Evolutionary conservation across 2,329 filamentous ascomycete genomes (phyloP).

Genomic region (Diaporthe vexans): DNA sequence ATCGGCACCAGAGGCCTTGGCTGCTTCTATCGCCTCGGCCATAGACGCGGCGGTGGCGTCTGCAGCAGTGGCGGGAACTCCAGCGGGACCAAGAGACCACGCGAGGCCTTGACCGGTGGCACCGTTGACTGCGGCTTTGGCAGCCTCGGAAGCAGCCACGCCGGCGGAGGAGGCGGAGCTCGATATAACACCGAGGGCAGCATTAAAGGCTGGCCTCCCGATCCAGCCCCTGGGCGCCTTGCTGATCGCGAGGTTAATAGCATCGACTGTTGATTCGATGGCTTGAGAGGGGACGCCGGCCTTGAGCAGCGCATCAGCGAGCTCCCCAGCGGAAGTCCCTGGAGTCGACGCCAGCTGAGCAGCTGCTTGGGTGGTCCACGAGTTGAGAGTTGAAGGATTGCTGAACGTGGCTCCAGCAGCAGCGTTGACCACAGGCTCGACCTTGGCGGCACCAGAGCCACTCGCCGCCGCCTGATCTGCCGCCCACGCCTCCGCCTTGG

Average conservation of each 20-base stretch:
- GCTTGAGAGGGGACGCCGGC: not conserved
- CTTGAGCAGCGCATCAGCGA: not conserved
- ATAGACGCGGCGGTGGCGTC: not conserved
- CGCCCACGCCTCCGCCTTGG: not conserved
- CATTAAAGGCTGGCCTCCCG: conserved; percentile 3
- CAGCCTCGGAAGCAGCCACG: not conserved
- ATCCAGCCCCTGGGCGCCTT: not conserved
- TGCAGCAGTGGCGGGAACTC: not conserved
- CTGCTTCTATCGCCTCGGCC: not conserved
- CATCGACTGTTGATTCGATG: not conserved
- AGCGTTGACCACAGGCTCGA: not conserved
- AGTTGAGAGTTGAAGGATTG: not conserved
- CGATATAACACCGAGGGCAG: conserved; percentile 6
- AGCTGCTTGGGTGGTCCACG: not conserved
- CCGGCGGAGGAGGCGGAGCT: not conserved
- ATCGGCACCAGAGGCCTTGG: not conserved
- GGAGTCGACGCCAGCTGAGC: not conserved
- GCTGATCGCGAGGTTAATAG: not conserved
- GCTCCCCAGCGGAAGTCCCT: not conserved
- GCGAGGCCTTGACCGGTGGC: not conserved
- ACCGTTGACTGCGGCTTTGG: not conserved
- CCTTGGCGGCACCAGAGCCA: not conserved
- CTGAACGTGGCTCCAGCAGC: not conserved
- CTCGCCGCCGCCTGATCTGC: not conserved
- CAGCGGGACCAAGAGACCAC: not conserved